Base-by-base conservation (phyloP, 495 filamentous ascomycete species). In the Ascodesmis nigricans region DNA sequence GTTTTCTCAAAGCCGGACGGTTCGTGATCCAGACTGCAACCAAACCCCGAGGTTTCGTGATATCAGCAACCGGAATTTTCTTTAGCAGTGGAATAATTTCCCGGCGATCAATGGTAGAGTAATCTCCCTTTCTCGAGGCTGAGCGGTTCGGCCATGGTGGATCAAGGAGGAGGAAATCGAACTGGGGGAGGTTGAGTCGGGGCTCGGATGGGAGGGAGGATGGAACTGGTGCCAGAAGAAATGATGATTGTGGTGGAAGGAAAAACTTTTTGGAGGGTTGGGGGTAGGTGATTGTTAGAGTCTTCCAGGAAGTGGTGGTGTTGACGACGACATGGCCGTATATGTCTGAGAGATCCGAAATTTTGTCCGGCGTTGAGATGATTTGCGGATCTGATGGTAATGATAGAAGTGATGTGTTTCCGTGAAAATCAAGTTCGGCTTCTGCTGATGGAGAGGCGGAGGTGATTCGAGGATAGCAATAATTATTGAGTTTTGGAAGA, bases 131-230 rank as follows among this genome's bases (percentile, higher is more conserved):
- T 11, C 83, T 69, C 33, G 65, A 64, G 6, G 73, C 87, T 15
- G 81, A 91, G n/a, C 67, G 64, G 48, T 91, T 93, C 1, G 79
- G 74, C 84, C 84, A 97, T 2, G 87, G 87, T 13, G 87, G 87
- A 50, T 95, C 87, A 5, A 95, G 63, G 16, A 92, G 54, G 29
- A 93, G 66, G 23, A 92, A 58, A 49, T 84, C 63, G 56, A 92
- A 91, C 30, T 21, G 42, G 45, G 28, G 55, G 34, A 33, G 47
- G n/a, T n/a, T n/a, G n/a, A n/a, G n/a, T n/a, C n/a, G n/a, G n/a
- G n/a, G n/a, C n/a, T n/a, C n/a, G n/a, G n/a, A n/a, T 21, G 21
- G 31, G 29, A 18, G 40, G 31, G 47, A 44, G 16, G 31, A 29
- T 34, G 33, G 39, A 22, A 42, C 45, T 22, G 27, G 31, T 20